Evolutionary conservation across 306 rosid genomes (phyloP), one percentile per base, ranked within the genome.

Genomic region (Rosa persica): DNA sequence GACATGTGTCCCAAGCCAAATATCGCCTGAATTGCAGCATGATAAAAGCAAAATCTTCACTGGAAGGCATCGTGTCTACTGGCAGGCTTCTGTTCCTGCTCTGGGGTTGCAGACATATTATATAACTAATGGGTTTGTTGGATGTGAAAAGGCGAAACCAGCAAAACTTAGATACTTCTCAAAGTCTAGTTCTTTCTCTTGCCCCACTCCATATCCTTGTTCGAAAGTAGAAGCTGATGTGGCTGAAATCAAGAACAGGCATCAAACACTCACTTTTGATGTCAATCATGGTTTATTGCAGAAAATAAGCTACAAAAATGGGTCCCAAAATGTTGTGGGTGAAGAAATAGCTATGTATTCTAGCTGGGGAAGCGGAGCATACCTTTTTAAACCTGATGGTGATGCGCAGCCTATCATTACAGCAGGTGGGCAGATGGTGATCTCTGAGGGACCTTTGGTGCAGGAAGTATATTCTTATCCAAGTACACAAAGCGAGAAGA

Each of bases 281-380:
- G 85, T 85, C 46, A 88, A 80, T 49, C 57, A 77, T 70, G 99
- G 99, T 74, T 85, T 93, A 86, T 78, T 95, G 86, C 95, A 89
- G 88, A 91, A 91, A 86, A 55, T 89, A 78, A 84, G 68, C 79
- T 77, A 62, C 12, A 81, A 78, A 86, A 57, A 69, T 74, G 81
- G 93, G 49, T 78, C 84, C 36, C 81, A 85, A 49, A 86, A 74
- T 84, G 82, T 81, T 73, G 86, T 90, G 57, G 85, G 85, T 78
- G 99, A 95, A 86, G 99, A 93, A 89, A 87, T 95, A n/a, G 91
- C 94, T 27, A 81, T 95, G 90, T 95, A 95, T 79, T 72, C 91
- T 51, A 91, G 97, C 73, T 58, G 20, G 11, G 99, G 93, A 23
- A 86, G 94, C 58, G 99, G 99, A 49, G 99, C 99, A 22, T 95